Percentiles rank a stretch among this genome's conserved stretches.
Conservation (phyloP, 306 rosid genomes). For the Echinosophora koreensis region DNA sequence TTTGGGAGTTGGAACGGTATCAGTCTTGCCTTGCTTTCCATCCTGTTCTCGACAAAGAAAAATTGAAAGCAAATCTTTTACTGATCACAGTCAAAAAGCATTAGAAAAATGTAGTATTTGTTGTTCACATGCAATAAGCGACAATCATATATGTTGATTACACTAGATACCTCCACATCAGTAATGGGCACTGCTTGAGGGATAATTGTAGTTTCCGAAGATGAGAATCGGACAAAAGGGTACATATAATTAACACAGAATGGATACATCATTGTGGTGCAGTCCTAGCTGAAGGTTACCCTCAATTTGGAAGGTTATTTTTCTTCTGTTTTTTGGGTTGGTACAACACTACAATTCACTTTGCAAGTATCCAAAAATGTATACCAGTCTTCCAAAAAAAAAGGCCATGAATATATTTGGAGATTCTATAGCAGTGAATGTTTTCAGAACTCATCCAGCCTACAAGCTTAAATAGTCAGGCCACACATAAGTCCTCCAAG, state of each 20-base stretch:
- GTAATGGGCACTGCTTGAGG: conserved; percentile 76
- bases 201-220: conserved; percentile 59
- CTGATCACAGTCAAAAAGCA: conserved; percentile 32
- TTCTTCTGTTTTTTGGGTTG: too few relatives aligned
- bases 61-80: not conserved
- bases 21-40: conserved; percentile 71
- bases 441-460: too few relatives aligned
- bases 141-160: not conserved
- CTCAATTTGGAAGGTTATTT: too few relatives aligned
- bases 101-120: conserved; percentile 31
- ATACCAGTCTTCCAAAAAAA: too few relatives aligned
- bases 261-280: conserved; percentile 18
- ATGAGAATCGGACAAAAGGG: conserved; percentile 61
- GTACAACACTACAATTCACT: too few relatives aligned
- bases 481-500: too few relatives aligned
- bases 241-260: conserved; percentile 50
- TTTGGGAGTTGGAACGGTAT: conserved; percentile 73
- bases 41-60: conserved; percentile 49
- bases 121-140: conserved; percentile 35
- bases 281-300: too few relatives aligned
- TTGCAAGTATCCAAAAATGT: not conserved
- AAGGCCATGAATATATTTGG: too few relatives aligned
- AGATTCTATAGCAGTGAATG: too few relatives aligned
- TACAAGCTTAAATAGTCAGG: too few relatives aligned
- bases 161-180: conserved; percentile 71